Evolutionary conservation across 2,329 filamentous ascomycete genomes (phyloP).

Genomic region (Raffaelea deltoideospora): DNA sequence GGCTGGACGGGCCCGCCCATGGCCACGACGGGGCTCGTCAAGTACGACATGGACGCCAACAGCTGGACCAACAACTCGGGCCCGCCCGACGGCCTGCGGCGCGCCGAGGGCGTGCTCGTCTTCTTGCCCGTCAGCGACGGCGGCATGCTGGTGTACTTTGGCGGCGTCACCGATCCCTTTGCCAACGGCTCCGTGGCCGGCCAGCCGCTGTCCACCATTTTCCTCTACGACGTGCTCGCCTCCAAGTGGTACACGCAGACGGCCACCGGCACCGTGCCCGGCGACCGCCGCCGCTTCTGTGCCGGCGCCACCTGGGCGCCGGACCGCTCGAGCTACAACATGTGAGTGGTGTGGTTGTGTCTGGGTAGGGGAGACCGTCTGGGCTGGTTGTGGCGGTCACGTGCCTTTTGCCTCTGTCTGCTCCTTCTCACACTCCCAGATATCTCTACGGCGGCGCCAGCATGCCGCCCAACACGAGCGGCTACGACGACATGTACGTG

Average conservation of each 20-base stretch:
- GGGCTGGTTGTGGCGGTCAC: too few species aligned
- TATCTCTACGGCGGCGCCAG: conserved; percentile 46
- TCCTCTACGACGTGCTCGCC: conserved; percentile 45
- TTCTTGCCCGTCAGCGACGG: conserved; percentile 44
- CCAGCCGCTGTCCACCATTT: conserved; percentile 33
- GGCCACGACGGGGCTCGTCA: conserved; percentile 36
- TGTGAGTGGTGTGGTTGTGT: conserved; percentile 26
- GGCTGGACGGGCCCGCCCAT: conserved; percentile 32
- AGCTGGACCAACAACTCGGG: conserved; percentile 37
- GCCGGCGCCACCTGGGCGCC: conserved; percentile 43
- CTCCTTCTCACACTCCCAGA: conserved; percentile 17
- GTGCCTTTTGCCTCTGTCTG: background rate
- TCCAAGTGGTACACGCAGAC: conserved; percentile 45
- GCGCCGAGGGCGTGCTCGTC: conserved; percentile 45
- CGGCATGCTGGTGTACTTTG: conserved; percentile 47
- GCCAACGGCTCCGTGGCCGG: conserved; percentile 30
- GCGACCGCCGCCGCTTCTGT: conserved; percentile 41
- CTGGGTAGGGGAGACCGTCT: too few species aligned
- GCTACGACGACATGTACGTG: conserved; percentile 48
- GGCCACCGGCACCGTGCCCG: conserved; percentile 36
- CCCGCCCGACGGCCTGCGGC: conserved; percentile 32
- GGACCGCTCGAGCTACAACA: conserved; percentile 48
- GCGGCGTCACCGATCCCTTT: conserved; percentile 34
- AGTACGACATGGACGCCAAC: conserved; percentile 38
- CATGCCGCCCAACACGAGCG: conserved; percentile 28